Evolutionary conservation across 2,329 filamentous ascomycete genomes (phyloP).

Genomic region (Venturiaceae sp.): DNA sequence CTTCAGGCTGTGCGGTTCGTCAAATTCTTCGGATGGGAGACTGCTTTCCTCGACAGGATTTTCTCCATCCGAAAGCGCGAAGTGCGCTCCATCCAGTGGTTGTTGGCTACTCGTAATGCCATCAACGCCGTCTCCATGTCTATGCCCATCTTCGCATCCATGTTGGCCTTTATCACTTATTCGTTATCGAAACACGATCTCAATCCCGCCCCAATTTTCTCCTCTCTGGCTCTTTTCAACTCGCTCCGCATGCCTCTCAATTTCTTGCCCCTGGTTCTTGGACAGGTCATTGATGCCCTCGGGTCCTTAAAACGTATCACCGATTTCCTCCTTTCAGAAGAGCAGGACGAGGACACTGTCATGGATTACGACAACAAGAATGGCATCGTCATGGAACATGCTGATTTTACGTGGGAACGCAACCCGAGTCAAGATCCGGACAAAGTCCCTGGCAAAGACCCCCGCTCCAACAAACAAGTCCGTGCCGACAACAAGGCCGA

Average conservation of each 20-base stretch:
- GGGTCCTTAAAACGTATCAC: conserved; percentile 78
- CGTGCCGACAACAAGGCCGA: conserved; percentile 30
- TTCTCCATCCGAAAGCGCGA: conserved; percentile 65
- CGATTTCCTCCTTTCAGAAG: conserved; percentile 79
- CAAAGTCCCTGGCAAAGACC: conserved; percentile 18
- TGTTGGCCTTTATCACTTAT: conserved; percentile 78
- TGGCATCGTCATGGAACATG: conserved; percentile 59
- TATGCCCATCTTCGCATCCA: conserved; percentile 86
- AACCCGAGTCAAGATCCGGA: conserved; percentile 42
- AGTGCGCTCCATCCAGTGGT: conserved; percentile 71
- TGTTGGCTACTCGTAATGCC: conserved; percentile 74
- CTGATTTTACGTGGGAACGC: conserved; percentile 81
- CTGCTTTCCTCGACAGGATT: conserved; percentile 69
- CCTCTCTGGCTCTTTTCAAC: conserved; percentile 89
- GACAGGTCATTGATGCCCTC: conserved; percentile 83
- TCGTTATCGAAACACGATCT: conserved; percentile 56
- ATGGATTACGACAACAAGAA: conserved; percentile 42
- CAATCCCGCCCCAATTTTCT: conserved; percentile 73
- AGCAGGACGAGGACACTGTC: conserved; percentile 62
- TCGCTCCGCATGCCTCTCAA: conserved; percentile 83
- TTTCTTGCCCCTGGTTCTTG: conserved; percentile 76
- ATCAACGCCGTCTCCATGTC: conserved; percentile 79
- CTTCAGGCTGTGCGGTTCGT: conserved; percentile 86
- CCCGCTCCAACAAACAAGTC: conserved; percentile 23
- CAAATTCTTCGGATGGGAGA: conserved; percentile 95